A percentile compares a stretch with the other conserved stretches of the same genome.
Conservation (phyloP, 2,329 filamentous ascomycete species). For the Herpomyces periplanetae region DNA sequence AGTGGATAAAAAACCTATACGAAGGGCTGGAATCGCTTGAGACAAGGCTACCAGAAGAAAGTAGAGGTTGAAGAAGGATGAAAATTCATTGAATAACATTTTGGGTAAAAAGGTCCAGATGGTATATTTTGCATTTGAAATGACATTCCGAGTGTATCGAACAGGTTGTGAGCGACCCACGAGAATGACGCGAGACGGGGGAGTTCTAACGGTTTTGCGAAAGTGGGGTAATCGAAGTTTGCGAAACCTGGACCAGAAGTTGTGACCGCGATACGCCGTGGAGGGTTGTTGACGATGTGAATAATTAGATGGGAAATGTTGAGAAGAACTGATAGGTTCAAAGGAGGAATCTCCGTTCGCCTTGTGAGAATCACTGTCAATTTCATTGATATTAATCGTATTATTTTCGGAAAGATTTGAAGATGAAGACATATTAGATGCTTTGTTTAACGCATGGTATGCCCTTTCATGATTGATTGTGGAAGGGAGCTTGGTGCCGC, state of each 20-base stretch:
- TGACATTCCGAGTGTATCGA: conserved; percentile 51
- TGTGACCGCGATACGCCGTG: conserved; percentile 42
- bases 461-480: no score
- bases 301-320: conserved; percentile 17
- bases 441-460: no score
- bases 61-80: conserved; percentile 98
- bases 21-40: conserved; percentile 51
- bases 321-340: no score
- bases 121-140: conserved; percentile 94
- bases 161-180: conserved; percentile 32
- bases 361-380: no score
- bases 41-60: conserved; percentile 80
- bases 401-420: no score
- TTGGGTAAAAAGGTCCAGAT: conserved; percentile 68
- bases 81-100: conserved; percentile 92
- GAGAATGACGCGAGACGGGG: conserved; percentile 28
- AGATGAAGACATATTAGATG: no score
- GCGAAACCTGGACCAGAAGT: conserved; percentile 7
- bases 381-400: no score
- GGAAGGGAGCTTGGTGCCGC: no score
- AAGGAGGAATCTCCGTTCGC: no score
- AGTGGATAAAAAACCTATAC: conserved; percentile 74
- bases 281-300: conserved; percentile 39
- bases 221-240: no score
- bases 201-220: no score